These are phyloP conservation scores for Spizellomyces sp. DNA, from an alignment of 192 early-diverging fungal genomes.

Conservation along the genomic window DNA sequence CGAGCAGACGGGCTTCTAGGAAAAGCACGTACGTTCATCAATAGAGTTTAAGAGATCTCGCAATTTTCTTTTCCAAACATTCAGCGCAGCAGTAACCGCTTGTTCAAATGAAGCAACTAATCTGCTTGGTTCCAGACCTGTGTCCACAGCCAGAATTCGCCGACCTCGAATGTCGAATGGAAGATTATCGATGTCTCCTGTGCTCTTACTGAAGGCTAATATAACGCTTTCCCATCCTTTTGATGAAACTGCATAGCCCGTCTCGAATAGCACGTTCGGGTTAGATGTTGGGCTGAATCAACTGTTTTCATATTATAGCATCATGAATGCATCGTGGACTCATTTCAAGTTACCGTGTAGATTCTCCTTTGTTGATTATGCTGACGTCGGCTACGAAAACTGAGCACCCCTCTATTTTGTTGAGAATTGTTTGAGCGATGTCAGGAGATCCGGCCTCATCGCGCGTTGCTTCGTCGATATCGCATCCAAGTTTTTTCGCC, in stretches of 20 bases:
- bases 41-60: slow-evolving; percentile 4
- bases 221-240: slow-evolving; percentile 4
- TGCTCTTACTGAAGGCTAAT: slow-evolving; percentile 6
- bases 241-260: slow-evolving; percentile 2
- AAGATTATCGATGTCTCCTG: slow-evolving; percentile 2
- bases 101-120: slow-evolving; percentile 2
- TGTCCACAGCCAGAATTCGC: slow-evolving; percentile 2
- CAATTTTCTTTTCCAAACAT: slow-evolving; percentile 7
- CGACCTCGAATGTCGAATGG: slow-evolving; percentile 6
- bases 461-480: slow-evolving; percentile 2
- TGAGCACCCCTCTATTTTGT: slow-evolving; percentile 1
- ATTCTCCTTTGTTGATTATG: slow-evolving; percentile 5
- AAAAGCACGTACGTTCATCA: slow-evolving; percentile 5
- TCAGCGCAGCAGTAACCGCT: slow-evolving; percentile 4
- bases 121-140: slow-evolving; percentile 4
- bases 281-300: slow-evolving; percentile 3
- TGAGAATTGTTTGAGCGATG: slow-evolving; percentile 5
- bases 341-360: slow-evolving; percentile 4
- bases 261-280: slow-evolving; percentile 6
- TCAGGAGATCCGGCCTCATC: slow-evolving; percentile 4
- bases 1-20: slow-evolving; percentile 6
- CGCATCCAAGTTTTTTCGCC: neutral
- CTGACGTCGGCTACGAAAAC: slow-evolving; percentile 4
- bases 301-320: neutral
- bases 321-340: neutral